Base-by-base conservation (phyloP, 2,329 filamentous ascomycete genomes). In the Ascochyta koolunga region DNA sequence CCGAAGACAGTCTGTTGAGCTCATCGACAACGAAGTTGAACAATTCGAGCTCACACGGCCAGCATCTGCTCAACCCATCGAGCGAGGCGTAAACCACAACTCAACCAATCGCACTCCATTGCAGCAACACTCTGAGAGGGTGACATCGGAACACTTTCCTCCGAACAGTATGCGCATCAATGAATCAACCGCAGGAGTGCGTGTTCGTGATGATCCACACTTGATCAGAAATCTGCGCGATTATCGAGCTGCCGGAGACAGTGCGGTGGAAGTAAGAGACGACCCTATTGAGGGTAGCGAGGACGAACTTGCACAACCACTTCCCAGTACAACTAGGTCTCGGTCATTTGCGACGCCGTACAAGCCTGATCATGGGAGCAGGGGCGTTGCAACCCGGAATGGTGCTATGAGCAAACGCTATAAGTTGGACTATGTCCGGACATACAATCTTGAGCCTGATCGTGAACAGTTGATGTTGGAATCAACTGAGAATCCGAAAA, bases 161-260 rank as follows among this genome's bases (percentile, higher is more conserved):
- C 44, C 49, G n/a, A 29, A 29, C 27, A 29, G 15, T 10, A 59
- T 64, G 40, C 59, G 57, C 25, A 64, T 69, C 49, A 68, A 67
- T 21, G 61, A 67, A 22, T 69, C 60, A 10, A 66, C 57, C 2
- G 38, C 46, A 21, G 57, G 54, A 7, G 6, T 22, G 19, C 11
- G 35, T 25, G 6, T 2, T 4, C 1, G 5, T 37, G 13, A 2
- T 2, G 15, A n/a, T 11, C 19, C n/a, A n/a, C 7, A 16, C 6
- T 18, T 3, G 19, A 22, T 22, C 2, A 49, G 24, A 11, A 32
- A 47, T 16, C 16, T 50, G 24, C 40, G 43, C 10, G 19, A 45
- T 0, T 35, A 21, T 16, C 41, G 21, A n/a, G 43, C 13, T 36
- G 47, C 48, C 4, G 37, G 42, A 10, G 11, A 10, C 1, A 13